Conservation (phyloP, 805 yeast genomes). For the Barnettozyma californica region DNA sequence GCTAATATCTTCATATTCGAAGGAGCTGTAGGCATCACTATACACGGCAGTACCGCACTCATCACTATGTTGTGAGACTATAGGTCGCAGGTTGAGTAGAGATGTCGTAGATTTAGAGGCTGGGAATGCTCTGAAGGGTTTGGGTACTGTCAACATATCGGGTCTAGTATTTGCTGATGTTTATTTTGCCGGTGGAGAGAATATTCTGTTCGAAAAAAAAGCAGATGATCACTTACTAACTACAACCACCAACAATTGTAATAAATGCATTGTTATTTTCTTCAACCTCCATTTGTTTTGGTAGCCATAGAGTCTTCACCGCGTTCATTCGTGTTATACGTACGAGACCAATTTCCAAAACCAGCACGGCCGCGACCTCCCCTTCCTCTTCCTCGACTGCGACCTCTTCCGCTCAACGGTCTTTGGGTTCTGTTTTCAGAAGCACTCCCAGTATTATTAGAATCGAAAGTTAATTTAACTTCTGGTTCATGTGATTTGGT, state of each 20-base stretch:
- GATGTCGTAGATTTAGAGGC: slow-evolving; percentile 9
- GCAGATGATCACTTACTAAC: no score
- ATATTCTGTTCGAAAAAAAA: no score
- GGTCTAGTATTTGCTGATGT: no score
- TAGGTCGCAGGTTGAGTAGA: not conserved
- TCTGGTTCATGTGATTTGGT: not conserved
- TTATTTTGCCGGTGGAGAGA: no score
- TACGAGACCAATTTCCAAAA: slow-evolving; percentile 1
- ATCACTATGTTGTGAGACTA: not conserved
- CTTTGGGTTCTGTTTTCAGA: not conserved
- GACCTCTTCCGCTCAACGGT: slow-evolving; percentile 8
- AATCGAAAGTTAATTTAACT: not conserved
- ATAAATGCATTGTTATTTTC: not conserved
- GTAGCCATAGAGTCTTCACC: not conserved
- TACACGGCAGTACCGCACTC: not conserved
- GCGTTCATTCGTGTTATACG: slow-evolving; percentile 2
- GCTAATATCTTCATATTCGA: slow-evolving; percentile 10
- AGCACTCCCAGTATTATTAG: not conserved
- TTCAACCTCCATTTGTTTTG: not conserved
- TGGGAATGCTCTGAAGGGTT: no score
- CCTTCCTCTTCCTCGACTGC: slow-evolving; percentile 21
- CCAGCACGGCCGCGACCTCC: slow-evolving; percentile 3
- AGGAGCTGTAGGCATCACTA: slow-evolving; percentile 4
- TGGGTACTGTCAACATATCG: not conserved
- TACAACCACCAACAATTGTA: no score